Conservation (phyloP, 2,329 filamentous ascomycete genomes). For the Colletotrichum karsti region DNA sequence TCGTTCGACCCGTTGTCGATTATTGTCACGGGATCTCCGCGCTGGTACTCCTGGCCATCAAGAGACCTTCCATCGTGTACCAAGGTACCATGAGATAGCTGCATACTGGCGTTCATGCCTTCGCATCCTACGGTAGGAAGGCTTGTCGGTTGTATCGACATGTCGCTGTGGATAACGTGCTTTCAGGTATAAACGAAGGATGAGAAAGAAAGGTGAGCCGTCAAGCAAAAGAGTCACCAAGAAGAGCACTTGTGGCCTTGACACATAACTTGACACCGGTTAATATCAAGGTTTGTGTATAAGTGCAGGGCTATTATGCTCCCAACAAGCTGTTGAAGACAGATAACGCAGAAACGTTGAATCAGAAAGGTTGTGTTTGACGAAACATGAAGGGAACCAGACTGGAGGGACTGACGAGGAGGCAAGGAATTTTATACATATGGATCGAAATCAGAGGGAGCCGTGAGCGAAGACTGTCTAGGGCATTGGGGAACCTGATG, state of each 20-base stretch:
- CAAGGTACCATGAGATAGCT: constrained; percentile 24
- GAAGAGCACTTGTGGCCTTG: background rate
- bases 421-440: constrained; percentile 24
- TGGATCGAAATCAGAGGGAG: constrained; percentile 11
- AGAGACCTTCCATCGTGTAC: constrained; percentile 23
- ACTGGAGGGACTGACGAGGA: background rate
- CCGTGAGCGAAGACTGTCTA: background rate
- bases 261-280: constrained; percentile 11
- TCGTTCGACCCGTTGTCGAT: constrained; percentile 22
- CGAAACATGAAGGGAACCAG: background rate
- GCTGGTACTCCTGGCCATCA: constrained; percentile 15
- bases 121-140: background rate
- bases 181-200: background rate
- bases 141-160: background rate
- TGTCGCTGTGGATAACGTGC: background rate
- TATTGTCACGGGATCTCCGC: constrained; percentile 23
- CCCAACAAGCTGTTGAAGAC: background rate
- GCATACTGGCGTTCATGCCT: constrained; percentile 15
- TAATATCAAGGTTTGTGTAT: background rate
- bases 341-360: background rate
- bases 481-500: background rate
- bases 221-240: constrained; percentile 1
- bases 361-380: background rate
- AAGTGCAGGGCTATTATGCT: background rate
- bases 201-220: background rate